Conservation (phyloP, 106 monocot species). For the Cymbidium sinense region DNA sequence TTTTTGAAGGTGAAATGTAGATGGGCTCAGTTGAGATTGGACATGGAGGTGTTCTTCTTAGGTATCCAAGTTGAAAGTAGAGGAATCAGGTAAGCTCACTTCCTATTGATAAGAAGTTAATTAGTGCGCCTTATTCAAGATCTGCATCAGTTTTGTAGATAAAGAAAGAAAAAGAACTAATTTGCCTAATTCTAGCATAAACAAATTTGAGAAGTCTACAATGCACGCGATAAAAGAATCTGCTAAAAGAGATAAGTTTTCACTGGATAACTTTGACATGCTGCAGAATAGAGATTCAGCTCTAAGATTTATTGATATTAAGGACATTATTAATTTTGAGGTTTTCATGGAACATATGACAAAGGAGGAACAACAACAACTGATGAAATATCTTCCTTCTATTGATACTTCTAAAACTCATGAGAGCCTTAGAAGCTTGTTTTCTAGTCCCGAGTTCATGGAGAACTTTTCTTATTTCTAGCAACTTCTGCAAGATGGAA, state of each 20-base stretch:
- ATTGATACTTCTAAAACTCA: too few relatives aligned
- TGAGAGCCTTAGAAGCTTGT: too few relatives aligned
- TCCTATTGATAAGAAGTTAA: slow-evolving; percentile 38
- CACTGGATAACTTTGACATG: slow-evolving; percentile 30
- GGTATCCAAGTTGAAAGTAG: slow-evolving; percentile 60
- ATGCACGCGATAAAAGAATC: slow-evolving; percentile 20
- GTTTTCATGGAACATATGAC: slow-evolving; percentile 46
- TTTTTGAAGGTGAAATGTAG: too few relatives aligned
- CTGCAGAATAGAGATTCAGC: slow-evolving; percentile 44
- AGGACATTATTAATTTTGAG: too few relatives aligned
- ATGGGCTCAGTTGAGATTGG: too few relatives aligned
- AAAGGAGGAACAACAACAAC: slow-evolving; percentile 48
- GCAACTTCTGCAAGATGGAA: slow-evolving; percentile 53
- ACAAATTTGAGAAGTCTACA: slow-evolving; percentile 29
- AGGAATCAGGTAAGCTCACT: slow-evolving; percentile 97
- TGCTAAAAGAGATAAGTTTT: slow-evolving; percentile 42
- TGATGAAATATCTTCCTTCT: too few relatives aligned
- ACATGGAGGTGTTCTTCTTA: too few relatives aligned
- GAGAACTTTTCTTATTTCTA: slow-evolving; percentile 47
- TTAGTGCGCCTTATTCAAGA: slow-evolving; percentile 28
- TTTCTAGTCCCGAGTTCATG: too few relatives aligned
- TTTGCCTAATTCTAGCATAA: slow-evolving; percentile 7
- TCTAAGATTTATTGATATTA: slow-evolving; percentile 38
- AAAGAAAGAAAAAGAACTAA: slow-evolving; percentile 28
- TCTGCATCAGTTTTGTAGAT: slow-evolving; percentile 30